Evolutionary conservation across 2,329 filamentous ascomycete genomes (phyloP).

Genomic region (Phialocephala sp.): DNA sequence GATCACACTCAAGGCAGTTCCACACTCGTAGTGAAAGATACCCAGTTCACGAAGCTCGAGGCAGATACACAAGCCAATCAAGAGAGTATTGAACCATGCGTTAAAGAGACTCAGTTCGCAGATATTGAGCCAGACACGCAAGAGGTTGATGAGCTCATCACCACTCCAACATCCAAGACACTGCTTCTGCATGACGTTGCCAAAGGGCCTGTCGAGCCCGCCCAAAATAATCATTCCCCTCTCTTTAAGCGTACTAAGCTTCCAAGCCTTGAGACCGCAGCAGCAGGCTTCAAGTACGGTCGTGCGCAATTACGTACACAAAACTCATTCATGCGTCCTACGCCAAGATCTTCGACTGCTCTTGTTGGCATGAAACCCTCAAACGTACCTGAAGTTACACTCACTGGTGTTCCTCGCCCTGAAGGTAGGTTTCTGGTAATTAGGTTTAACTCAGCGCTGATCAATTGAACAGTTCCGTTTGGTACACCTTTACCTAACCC

Average conservation of each 20-base stretch:
- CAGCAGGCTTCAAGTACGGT: not conserved
- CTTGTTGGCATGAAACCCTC: not conserved
- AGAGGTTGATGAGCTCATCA: conserved; percentile 9
- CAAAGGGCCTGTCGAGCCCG: not conserved
- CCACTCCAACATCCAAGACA: not conserved
- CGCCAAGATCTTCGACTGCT: not conserved
- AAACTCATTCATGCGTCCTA: not conserved
- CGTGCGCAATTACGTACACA: not conserved
- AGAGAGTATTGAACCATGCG: conserved; percentile 17
- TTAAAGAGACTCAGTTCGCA: conserved; percentile 17
- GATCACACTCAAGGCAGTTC: conserved; percentile 22
- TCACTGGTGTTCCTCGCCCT: no score
- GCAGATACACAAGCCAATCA: conserved; percentile 31
- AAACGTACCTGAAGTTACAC: not conserved
- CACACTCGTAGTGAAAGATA: conserved; percentile 27
- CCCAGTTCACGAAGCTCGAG: conserved; percentile 35
- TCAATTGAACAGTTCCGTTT: no score
- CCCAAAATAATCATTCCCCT: not conserved
- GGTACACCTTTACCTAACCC: not conserved
- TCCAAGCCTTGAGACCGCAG: not conserved
- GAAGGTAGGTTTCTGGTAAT: no score
- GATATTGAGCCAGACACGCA: conserved; percentile 23
- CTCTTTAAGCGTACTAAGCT: not conserved
- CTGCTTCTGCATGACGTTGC: not conserved
- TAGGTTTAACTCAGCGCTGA: no score